Base-by-base conservation (phyloP, 371 early-diverging fungal genomes). In the Mucor velutinosus region DNA sequence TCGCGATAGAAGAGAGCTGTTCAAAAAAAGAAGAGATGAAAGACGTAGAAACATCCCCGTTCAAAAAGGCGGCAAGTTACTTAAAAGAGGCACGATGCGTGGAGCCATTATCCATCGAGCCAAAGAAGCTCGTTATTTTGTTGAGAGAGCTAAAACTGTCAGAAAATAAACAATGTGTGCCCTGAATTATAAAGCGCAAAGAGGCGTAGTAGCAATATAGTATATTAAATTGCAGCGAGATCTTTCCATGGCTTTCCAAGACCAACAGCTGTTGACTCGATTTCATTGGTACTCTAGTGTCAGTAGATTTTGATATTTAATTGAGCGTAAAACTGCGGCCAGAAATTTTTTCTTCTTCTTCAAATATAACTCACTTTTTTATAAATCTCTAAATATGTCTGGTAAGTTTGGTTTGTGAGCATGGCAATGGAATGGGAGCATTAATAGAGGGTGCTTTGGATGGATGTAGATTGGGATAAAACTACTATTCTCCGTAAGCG, bases 401-500 rank as follows among this genome's bases (percentile, higher is more conserved):
- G 73, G 73, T 73, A 74, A 64, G 64, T 39, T 23, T n/a, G 37
- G 7, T 21, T 33, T 25, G 37, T 17, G 35, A 21, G 5, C n/a
- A 47, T 47, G 37, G 5, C 3, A 29, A 37, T 8, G 35, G 15
- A 53, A 15, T 19, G 29, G 14, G 21, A 21, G 35, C n/a, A 29
- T 27, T 32, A 32, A 65, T 19, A 35, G 19, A 17, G 25, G 14
- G 30, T 39, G 3, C 30, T 56, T n/a, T 21, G 57, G 37, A n/a
- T 43, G 37, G 23, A 66, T 72, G 32, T 71, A 73, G 91, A 87
- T 63, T 93, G 93, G 92, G 94, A 94, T 79, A 77, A 83, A 58
- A 83, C 84, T 61, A 94, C 92, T 65, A 84, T 93, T 65, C 79
- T 95, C 67, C 90, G 92, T 76, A 94, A 94, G 88, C 89, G 89